Evolutionary conservation across 495 filamentous ascomycete species (phyloP).

Genomic region (Symbiotaphrina buchneri): DNA sequence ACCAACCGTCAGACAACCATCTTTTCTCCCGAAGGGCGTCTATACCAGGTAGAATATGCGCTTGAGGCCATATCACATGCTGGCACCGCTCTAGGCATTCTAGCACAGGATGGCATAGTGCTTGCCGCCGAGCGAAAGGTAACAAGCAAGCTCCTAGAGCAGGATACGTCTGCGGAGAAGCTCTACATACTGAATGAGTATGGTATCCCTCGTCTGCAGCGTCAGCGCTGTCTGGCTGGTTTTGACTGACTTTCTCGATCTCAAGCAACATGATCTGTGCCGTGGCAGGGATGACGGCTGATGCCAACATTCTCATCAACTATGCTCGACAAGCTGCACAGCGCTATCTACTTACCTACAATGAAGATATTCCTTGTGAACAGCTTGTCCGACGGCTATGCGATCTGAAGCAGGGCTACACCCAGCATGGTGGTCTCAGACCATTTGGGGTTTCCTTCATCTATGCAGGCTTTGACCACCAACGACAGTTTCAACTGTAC

Average conservation of each 20-base stretch:
- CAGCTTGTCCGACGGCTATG: conserved; percentile 93
- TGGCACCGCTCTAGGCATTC: conserved; percentile 85
- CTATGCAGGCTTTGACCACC: conserved; percentile 91
- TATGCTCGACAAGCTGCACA: conserved; percentile 93
- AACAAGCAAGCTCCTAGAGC: conserved; percentile 95
- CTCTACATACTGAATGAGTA: conserved; percentile 98
- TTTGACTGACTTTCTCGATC: conserved; percentile 3
- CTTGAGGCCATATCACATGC: conserved; percentile 97
- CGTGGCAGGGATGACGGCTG: conserved; percentile 96
- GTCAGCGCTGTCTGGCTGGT: conserved; percentile 1
- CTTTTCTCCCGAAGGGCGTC: conserved; percentile 94
- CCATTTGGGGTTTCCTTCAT: conserved; percentile 99
- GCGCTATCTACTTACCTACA: conserved; percentile 93
- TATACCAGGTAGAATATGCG: conserved; percentile 99
- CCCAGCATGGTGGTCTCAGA: conserved; percentile 91
- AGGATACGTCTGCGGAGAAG: conserved; percentile 98
- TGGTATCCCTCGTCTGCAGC: conserved; percentile 9
- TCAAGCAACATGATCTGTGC: conserved; percentile 98
- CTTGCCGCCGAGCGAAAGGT: conserved; percentile 98
- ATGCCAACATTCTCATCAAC: conserved; percentile 99
- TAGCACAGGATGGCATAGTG: conserved; percentile 95
- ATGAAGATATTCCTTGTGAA: conserved; percentile 98
- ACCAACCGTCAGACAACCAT: conserved; percentile 98
- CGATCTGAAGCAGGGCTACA: conserved; percentile 98
- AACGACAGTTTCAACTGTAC: conserved; percentile 95